Evolutionary conservation across 2,329 filamentous ascomycete genomes (phyloP).

Genomic region (Talaromyces sp.): DNA sequence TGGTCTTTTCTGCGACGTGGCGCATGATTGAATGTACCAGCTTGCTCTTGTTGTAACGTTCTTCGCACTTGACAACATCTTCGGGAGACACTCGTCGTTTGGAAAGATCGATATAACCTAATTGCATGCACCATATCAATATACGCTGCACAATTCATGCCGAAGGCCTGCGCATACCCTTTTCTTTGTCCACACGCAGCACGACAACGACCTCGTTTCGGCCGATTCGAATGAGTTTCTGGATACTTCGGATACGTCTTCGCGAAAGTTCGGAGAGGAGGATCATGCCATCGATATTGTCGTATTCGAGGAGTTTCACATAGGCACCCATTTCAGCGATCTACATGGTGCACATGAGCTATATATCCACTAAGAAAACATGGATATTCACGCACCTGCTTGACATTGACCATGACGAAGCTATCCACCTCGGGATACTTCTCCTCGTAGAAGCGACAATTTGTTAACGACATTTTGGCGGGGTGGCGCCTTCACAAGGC

Average conservation of each 20-base stretch:
- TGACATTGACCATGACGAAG: slow-evolving; percentile 99
- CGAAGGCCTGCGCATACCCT: slow-evolving; percentile 55
- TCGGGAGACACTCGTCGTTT: slow-evolving; percentile 97
- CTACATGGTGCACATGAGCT: slow-evolving; percentile 43
- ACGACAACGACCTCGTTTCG: slow-evolving; percentile 98
- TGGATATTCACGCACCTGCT: slow-evolving; percentile 64
- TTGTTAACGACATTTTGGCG: slow-evolving; percentile 87
- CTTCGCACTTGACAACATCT: slow-evolving; percentile 97
- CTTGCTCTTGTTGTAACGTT: slow-evolving; percentile 99
- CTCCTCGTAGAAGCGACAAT: slow-evolving; percentile 96
- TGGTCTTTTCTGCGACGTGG: slow-evolving; percentile 96
- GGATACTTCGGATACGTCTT: slow-evolving; percentile 96
- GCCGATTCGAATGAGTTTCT: slow-evolving; percentile 97
- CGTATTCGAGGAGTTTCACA: slow-evolving; percentile 98
- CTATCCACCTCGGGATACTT: slow-evolving; percentile 98
- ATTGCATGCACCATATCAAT: slow-evolving; percentile 13
- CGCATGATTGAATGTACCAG: slow-evolving; percentile 99
- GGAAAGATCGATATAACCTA: slow-evolving; percentile 94
- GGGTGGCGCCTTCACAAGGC: slow-evolving; percentile 34
- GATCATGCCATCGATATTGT: slow-evolving; percentile 99
- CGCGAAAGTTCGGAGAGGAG: slow-evolving; percentile 94
- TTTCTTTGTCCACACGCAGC: slow-evolving; percentile 98
- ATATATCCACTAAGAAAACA: slow-evolving; percentile 1
- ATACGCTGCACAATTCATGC: not conserved
- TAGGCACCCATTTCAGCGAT: slow-evolving; percentile 99